Evolutionary conservation across 2,329 filamentous ascomycete species (phyloP).

Genomic region (Akanthomyces uredinophilus): DNA sequence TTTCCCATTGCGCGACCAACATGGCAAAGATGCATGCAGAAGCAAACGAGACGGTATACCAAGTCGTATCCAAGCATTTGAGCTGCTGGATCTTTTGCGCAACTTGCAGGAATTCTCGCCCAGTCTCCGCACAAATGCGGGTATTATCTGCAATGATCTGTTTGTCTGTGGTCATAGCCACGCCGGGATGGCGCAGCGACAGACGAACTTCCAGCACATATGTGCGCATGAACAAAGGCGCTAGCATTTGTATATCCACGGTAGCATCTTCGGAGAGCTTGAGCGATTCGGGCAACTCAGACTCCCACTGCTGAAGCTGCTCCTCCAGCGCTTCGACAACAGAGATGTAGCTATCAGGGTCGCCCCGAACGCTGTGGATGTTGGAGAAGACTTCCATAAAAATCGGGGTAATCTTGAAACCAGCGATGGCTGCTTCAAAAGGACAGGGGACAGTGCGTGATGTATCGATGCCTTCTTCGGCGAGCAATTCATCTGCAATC

Average conservation of each 20-base stretch:
- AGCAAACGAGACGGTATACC: constrained; percentile 69
- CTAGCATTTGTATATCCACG: constrained; percentile 40
- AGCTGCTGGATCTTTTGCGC: constrained; percentile 55
- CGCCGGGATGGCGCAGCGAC: constrained; percentile 57
- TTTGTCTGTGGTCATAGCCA: constrained; percentile 50
- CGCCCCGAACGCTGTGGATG: constrained; percentile 66
- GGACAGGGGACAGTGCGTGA: constrained; percentile 54
- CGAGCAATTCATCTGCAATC: constrained; percentile 65
- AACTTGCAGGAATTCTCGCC: constrained; percentile 57
- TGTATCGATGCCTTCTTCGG: constrained; percentile 57
- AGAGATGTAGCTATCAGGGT: constrained; percentile 57
- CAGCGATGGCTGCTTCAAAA: constrained; percentile 61
- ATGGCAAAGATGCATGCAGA: constrained; percentile 69
- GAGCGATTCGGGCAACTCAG: constrained; percentile 58
- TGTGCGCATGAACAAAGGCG: constrained; percentile 49
- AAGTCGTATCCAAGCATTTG: constrained; percentile 70
- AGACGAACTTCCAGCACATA: constrained; percentile 55
- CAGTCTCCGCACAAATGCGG: constrained; percentile 60
- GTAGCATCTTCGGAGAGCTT: constrained; percentile 39
- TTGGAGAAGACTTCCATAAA: constrained; percentile 70
- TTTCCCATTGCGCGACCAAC: constrained; percentile 64
- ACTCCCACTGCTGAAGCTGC: constrained; percentile 58
- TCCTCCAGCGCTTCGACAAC: constrained; percentile 61
- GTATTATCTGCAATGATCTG: constrained; percentile 57
- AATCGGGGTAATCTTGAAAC: constrained; percentile 60